phyloP scores from a whole-genome alignment of 176 grass and related monocot genomes.

The Rhynchospora tenuis region DNA sequence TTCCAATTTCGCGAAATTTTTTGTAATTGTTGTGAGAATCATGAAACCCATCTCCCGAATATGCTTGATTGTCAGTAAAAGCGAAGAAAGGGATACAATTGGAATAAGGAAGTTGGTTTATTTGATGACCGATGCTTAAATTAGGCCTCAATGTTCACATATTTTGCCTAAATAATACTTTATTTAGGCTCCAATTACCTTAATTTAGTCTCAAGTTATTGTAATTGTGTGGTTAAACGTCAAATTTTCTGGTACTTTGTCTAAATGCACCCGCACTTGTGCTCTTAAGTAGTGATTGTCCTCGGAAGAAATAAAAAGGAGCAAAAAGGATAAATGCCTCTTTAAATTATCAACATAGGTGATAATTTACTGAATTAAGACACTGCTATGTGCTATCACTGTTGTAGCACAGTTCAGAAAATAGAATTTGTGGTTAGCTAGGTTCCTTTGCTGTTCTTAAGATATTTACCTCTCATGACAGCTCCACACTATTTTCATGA shows the following conservation, averaged over 20 bases:
- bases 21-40: not conserved
- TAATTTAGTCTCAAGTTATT: not conserved
- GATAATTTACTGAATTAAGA: not conserved
- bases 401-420: not conserved
- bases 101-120: not conserved
- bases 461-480: no score
- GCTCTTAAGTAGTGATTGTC: not conserved
- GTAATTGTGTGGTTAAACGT: not conserved
- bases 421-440: not conserved
- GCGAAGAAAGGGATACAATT: not conserved
- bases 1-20: not conserved
- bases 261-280: not conserved
- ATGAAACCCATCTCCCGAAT: not conserved
- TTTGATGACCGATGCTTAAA: not conserved
- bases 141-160: not conserved
- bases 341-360: not conserved
- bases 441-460: not conserved
- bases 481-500: not conserved
- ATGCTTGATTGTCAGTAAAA: no score
- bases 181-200: not conserved
- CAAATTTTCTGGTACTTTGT: not conserved
- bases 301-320: not conserved
- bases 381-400: not conserved
- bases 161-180: not conserved
- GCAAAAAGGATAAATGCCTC: not conserved